Base-by-base conservation (phyloP, 805 yeast genomes). In the Groenewaldozyma tartarivorans region DNA sequence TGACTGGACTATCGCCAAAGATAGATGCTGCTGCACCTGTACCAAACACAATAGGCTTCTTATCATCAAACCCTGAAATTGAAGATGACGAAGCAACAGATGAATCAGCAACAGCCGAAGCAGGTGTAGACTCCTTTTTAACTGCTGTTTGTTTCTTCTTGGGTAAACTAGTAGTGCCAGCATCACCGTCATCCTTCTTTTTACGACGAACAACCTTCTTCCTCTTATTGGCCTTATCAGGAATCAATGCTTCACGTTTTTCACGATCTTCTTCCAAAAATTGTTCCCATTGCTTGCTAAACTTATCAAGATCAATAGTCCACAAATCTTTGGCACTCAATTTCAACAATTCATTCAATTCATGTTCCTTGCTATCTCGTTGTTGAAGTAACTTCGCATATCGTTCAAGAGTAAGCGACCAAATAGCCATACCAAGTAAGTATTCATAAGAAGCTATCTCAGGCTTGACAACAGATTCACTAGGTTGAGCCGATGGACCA, bases 371-470 rank as follows among this genome's bases (percentile, higher is more conserved):
- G 20, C 67, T 79, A 42, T 77, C 84, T 46, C 76, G 72, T 57
- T 88, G 94, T 40, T 71, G 70, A 52, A 87, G 65, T 49, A 92
- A 66, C 50, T 74, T 79, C 53, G 85, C 88, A 56, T 88, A 92
- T 52, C 92, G 74, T 62, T 92, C 98, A 44, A 71, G 72, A 0
- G 98, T 90, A 56, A 92, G 74, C 30, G 96, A 81, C 92, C 96
- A 86, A 48, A 92, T 79, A 27, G 87, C 75, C 95, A 92, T 83
- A 40, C 92, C 94, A 40, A 92, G 68, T 48, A 92, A 68, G 52
- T 92, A 92, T 54, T 92, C 97, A 60, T 77, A 90, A 4, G 79
- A 69, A 6, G 86, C 74, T 39, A 71, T 69, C 13, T 74, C 63
- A 19, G 77, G 80, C 38, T 68, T 71, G 33, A 54, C 55, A 39